Evolutionary conservation across 306 rosid species (phyloP), one percentile per base, ranked within the genome.

Genomic region (Hippophae rhamnoides): DNA sequence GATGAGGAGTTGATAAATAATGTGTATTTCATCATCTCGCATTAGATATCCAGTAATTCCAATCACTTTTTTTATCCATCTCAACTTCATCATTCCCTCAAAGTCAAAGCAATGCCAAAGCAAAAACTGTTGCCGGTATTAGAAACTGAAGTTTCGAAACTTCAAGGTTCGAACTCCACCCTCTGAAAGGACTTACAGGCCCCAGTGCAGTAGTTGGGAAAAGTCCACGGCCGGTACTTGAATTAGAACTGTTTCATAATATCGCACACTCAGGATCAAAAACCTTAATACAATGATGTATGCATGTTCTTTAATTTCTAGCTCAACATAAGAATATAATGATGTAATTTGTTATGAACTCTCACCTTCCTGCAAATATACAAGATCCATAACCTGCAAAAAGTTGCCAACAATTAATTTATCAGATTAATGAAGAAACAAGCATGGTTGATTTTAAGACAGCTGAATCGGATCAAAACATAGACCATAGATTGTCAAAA

Each of bases 341-440:
- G 26, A 25, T 63, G 14, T 46, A 44, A 9, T 43, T 40, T 41
- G 67, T 41, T 52, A 43, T 56, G 48, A 23, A 63, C 63, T 65
- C 89, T 81, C 65, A 90, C 98, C 96, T 85, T 83, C 98, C 95
- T 0, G 89, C 18, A 74, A 65, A 87, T 74, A 48, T 65, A 68
- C 98, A 90, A 67, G 89, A 72, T 25, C 96, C 95, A 79, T 78
- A 18, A 83, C 98, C 98, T 90, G 86, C 74, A 78, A 77, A 31
- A 47, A 14, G 47, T 40, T 25, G 50, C 56, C 59, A 45, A 62
- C 25, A 52, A 64, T 55, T 45, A 56, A 31, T 41, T 43, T 6
- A 51, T 57, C 52, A 60, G 45, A 12, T 23, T 14, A 46, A 26
- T 5, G 7, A 23, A 45, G 54, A 46, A 52, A 58, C 47, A 13